phyloP scores from a whole-genome alignment of 768 basidiomycete species.

The Coprinopsis marcescibilis region DNA sequence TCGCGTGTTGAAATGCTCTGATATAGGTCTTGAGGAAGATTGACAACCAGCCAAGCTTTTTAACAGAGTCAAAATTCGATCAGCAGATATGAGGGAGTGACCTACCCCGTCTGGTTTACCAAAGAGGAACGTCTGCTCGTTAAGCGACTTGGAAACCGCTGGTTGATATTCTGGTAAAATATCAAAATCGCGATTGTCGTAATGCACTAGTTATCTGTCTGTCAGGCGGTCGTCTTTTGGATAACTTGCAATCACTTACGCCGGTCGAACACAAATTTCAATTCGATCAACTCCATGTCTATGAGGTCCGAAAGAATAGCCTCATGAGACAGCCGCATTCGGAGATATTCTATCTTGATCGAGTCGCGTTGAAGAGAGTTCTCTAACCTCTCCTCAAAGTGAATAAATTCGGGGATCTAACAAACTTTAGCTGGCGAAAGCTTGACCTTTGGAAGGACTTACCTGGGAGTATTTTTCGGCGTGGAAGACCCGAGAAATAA shows the following conservation, averaged over 20 bases:
- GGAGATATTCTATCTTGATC: constrained; percentile 76
- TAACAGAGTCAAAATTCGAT: background rate
- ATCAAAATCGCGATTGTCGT: constrained; percentile 83
- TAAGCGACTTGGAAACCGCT: constrained; percentile 39
- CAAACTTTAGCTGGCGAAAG: background rate
- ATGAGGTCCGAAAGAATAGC: constrained; percentile 62
- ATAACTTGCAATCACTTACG: constrained; percentile 33
- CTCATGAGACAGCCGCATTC: constrained; percentile 79
- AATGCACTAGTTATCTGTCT: constrained; percentile 40
- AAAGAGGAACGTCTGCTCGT: constrained; percentile 66
- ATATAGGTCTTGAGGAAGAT: constrained; percentile 75
- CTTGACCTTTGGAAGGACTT: background rate
- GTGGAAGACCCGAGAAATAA: constrained; percentile 71
- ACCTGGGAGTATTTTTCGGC: constrained; percentile 83
- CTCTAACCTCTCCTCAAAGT: constrained; percentile 75
- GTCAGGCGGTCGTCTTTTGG: background rate
- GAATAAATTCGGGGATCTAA: constrained; percentile 80
- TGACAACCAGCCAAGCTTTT: constrained; percentile 65
- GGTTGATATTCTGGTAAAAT: constrained; percentile 81
- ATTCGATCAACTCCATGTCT: constrained; percentile 78
- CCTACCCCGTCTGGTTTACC: constrained; percentile 58
- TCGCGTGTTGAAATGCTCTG: constrained; percentile 68
- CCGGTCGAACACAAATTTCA: constrained; percentile 79
- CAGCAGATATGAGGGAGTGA: background rate
- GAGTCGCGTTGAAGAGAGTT: constrained; percentile 82